Conservation (phyloP, 148 eudicot genomes). For the Beta vulgaris region DNA sequence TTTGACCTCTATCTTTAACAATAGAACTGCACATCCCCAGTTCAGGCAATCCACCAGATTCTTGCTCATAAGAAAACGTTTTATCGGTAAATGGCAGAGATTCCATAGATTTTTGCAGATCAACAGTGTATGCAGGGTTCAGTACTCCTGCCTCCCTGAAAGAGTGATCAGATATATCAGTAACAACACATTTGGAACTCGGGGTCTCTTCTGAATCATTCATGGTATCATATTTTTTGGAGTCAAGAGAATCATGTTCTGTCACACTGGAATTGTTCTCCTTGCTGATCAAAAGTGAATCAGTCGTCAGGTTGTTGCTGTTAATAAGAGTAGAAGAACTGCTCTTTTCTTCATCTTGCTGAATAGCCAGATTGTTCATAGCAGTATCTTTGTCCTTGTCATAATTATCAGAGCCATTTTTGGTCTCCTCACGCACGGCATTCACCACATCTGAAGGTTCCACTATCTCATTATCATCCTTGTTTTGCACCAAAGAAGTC, state of each 20-base stretch:
- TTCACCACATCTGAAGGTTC: slow-evolving; percentile 29
- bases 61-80: slow-evolving; percentile 40
- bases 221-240: slow-evolving; percentile 29
- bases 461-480: slow-evolving; percentile 28
- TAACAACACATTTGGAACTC: slow-evolving; percentile 31
- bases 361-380: slow-evolving; percentile 27
- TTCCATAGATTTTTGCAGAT: slow-evolving; percentile 26
- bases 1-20: slow-evolving; percentile 56
- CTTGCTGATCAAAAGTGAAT: slow-evolving; percentile 30
- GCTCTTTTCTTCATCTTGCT: slow-evolving; percentile 32
- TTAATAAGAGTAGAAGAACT: slow-evolving; percentile 39
- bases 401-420: slow-evolving; percentile 23
- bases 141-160: slow-evolving; percentile 27
- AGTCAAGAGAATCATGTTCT: slow-evolving; percentile 26
- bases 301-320: slow-evolving; percentile 30
- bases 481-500: slow-evolving; percentile 25
- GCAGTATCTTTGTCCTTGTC: slow-evolving; percentile 32
- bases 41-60: slow-evolving; percentile 38
- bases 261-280: slow-evolving; percentile 26
- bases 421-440: slow-evolving; percentile 27
- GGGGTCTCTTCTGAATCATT: slow-evolving; percentile 32
- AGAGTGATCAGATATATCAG: slow-evolving; percentile 25
- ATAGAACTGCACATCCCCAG: slow-evolving; percentile 39
- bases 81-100: slow-evolving; percentile 39
- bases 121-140: slow-evolving; percentile 12